phyloP scores from a whole-genome alignment of 2,329 filamentous ascomycete genomes.

The Tolypocladium inflatum region DNA sequence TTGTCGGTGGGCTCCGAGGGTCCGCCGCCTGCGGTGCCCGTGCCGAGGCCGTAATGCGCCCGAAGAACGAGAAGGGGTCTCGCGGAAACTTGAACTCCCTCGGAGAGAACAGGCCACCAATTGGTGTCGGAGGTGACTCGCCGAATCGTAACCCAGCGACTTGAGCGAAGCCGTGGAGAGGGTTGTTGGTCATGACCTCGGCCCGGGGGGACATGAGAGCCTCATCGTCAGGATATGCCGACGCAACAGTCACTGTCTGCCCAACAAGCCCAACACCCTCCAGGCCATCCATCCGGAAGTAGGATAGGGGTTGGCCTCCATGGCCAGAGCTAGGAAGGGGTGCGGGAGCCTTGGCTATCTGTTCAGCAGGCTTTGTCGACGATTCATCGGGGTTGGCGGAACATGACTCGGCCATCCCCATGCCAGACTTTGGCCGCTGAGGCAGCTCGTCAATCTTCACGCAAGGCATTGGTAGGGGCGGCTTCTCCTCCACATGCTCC shows the following conservation, averaged over 20 bases:
- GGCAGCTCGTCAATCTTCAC: conserved; percentile 12
- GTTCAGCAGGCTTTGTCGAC: conserved; percentile 25
- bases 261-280: conserved; percentile 14
- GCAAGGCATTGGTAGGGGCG: background rate
- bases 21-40: conserved; percentile 46
- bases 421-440: conserved; percentile 26
- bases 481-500: conserved; percentile 26
- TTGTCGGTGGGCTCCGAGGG: conserved; percentile 65
- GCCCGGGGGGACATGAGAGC: conserved; percentile 61
- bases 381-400: conserved; percentile 8
- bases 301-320: background rate
- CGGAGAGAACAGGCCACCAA: conserved; percentile 44
- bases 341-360: conserved; percentile 11
- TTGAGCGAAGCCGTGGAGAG: conserved; percentile 40
- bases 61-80: conserved; percentile 43
- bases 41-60: conserved; percentile 32
- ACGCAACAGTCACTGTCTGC: conserved; percentile 25
- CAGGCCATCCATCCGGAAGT: conserved; percentile 3
- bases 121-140: conserved; percentile 41
- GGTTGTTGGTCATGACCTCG: conserved; percentile 63
- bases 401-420: conserved; percentile 7
- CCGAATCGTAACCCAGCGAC: conserved; percentile 41
- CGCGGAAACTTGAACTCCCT: conserved; percentile 42
- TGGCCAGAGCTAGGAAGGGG: background rate
- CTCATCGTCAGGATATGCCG: conserved; percentile 33